These are phyloP conservation scores for Cryphonectria carpinicola DNA, from an alignment of 2,329 filamentous ascomycete species.

Conservation along the genomic window DNA sequence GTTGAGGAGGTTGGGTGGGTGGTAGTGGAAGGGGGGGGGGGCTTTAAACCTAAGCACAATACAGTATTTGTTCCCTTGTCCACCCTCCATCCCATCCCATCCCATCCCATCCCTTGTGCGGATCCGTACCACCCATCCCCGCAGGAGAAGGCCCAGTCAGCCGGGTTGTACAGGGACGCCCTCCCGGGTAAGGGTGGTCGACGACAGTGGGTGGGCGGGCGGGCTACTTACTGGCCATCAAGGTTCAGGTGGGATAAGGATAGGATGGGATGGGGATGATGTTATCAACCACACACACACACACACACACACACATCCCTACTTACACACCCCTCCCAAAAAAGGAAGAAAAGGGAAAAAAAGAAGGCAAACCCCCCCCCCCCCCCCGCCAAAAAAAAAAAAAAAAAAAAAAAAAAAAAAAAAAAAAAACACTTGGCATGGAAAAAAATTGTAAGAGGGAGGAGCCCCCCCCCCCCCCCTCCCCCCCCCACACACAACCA, in stretches of 20 bases:
- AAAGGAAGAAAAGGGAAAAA: neutral
- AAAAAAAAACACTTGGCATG: too few relatives aligned
- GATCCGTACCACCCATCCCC: conserved; percentile 1
- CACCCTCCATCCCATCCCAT: neutral
- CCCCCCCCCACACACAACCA: too few relatives aligned
- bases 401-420: too few relatives aligned
- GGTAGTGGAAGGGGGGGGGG: too few relatives aligned
- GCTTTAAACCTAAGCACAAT: too few relatives aligned
- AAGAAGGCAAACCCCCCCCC: too few relatives aligned
- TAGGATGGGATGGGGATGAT: neutral
- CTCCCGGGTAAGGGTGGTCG: neutral
- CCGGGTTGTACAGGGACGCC: neutral
- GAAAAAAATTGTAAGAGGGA: too few relatives aligned
- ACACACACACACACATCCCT: neutral
- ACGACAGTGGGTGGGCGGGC: neutral
- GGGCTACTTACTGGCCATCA: neutral
- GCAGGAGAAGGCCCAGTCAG: neutral
- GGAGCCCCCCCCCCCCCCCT: too few relatives aligned
- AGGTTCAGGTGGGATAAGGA: neutral
- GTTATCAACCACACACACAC: neutral
- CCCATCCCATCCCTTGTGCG: neutral
- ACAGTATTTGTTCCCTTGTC: too few relatives aligned
- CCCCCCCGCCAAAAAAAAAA: too few relatives aligned
- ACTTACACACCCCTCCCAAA: neutral
- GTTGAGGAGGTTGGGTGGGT: neutral